Evolutionary conservation across 495 filamentous ascomycete genomes (phyloP), one percentile per base, ranked within the genome.

Genomic region (Corynascus novoguineensis): DNA sequence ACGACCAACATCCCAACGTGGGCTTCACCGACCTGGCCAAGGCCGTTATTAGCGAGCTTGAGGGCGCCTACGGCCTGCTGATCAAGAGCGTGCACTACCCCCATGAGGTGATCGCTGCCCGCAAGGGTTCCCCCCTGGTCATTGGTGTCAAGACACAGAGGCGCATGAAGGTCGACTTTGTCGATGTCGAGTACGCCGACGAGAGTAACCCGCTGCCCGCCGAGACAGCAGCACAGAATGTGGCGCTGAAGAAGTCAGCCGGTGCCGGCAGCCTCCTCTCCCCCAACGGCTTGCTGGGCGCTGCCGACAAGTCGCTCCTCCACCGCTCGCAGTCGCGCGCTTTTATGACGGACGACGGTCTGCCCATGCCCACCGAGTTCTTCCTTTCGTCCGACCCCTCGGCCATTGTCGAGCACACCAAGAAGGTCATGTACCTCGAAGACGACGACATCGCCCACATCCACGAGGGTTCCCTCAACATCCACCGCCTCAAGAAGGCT

Each of bases 91-190:
- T 97, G 47, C 93, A 97, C 79, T 98, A 89, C 75, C 92, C 93
- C 55, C 92, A 97, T 72, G 95, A 98, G 76, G 88, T 97, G 42
- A 89, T 98, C 73, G 93, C 93, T 29, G 95, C 93, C 61, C 87
- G 93, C 63, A 98, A 98, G 81, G 93, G 93, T 70, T 98, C 93
- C 17, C 93, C 93, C 22, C 79, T 98, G 42, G 93, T 98, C 47
- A 86, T 98, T 64, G 93, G 93, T 68, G 93, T 98, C 63, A 84
- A 89, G 71, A 97, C 93, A 41, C 81, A 89, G 72, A 92, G 86
- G 81, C 95, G 96, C 78, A 97, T 98, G 93, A 98, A 98, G 86
- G 93, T 98, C 56, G 93, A 98, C 74, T 98, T 98, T 67, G 93
- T 98, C 63, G 93, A 98, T 72, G 93, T 98, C 52, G 95, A 98